Percentiles rank a stretch among this genome's conserved stretches.
Conservation (phyloP, 2,329 filamentous ascomycete species). For the Pyrenochaeta sp. region DNA sequence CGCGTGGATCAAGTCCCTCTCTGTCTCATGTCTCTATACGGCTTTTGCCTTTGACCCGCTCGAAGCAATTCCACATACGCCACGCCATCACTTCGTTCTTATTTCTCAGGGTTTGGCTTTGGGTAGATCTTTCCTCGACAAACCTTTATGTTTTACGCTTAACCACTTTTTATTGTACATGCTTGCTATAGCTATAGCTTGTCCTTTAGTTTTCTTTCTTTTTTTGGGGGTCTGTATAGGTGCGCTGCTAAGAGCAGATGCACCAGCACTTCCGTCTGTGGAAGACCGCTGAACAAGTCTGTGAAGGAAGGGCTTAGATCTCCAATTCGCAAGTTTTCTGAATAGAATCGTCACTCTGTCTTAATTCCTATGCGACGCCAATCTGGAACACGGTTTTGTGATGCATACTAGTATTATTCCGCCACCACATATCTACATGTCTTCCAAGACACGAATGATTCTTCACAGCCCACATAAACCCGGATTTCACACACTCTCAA, state of each 20-base stretch:
- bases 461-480: not conserved
- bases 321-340: too few species aligned
- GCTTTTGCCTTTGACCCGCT: too few species aligned
- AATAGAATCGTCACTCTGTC: too few species aligned
- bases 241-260: not conserved
- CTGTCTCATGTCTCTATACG: too few species aligned
- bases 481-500: not conserved
- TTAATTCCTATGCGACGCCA: too few species aligned
- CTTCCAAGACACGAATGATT: not conserved
- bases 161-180: conserved; percentile 32
- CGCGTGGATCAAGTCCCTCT: too few species aligned
- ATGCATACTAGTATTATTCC: too few species aligned
- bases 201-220: conserved; percentile 17
- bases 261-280: not conserved
- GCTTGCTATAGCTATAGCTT: conserved; percentile 14
- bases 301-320: too few species aligned
- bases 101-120: conserved; percentile 3
- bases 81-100: not conserved
- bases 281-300: not conserved
- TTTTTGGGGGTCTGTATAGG: conserved; percentile 5
- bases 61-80: too few species aligned
- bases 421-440: too few species aligned
- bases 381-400: too few species aligned
- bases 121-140: conserved; percentile 12
- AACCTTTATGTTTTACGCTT: conserved; percentile 7